Evolutionary conservation across 441 rosid genomes (phyloP), one percentile per base, ranked within the genome.

Genomic region (Biscutella laevigata): DNA sequence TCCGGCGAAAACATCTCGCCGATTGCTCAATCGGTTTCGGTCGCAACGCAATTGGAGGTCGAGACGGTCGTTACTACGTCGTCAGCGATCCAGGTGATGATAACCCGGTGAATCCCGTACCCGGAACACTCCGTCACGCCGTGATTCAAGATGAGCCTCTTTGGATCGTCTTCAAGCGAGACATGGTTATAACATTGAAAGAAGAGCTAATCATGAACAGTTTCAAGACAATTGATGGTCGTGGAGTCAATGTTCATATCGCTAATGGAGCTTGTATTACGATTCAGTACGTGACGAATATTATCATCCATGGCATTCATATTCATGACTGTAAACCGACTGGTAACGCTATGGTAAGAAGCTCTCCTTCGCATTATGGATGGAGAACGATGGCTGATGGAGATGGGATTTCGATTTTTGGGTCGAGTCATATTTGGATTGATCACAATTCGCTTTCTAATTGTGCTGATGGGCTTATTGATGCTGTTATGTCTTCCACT

Each of bases 361-460:
- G 76, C 77, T 77, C 82, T 1, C 77, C 78, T 6, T 55, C 61
- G 5, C 82, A 77, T 49, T 74, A 68, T 29, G 82, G 82, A 10
- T 74, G 77, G 82, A 60, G 82, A 32, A 66, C 77, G n/a, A 69
- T 71, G 71, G 76, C 82, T 5, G 83, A 77, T 4, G 83, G 83
- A 0, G 80, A 77, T 10, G 83, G 72, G 19, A 36, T 77, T 13
- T 72, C 75, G n/a, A 71, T 77, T 1, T 77, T 72, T 7, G 73
- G 72, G 9, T 61, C 75, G 2, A 67, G 73, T 39, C 73, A 77
- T 55, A 55, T 77, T 7, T 77, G 82, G 82, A 45, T 77, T 20
- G 82, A 77, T 47, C 83, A 77, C 48, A 67, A 65, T 51, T 74
- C 83, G 2, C 57, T 77, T 5, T 77, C 83, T 16, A 71, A 55